A percentile compares a stretch with the other conserved stretches of the same genome.
Evolutionary conservation across 495 filamentous ascomycete species (phyloP).

Genomic region (Penicillium psychrofluorescens): DNA sequence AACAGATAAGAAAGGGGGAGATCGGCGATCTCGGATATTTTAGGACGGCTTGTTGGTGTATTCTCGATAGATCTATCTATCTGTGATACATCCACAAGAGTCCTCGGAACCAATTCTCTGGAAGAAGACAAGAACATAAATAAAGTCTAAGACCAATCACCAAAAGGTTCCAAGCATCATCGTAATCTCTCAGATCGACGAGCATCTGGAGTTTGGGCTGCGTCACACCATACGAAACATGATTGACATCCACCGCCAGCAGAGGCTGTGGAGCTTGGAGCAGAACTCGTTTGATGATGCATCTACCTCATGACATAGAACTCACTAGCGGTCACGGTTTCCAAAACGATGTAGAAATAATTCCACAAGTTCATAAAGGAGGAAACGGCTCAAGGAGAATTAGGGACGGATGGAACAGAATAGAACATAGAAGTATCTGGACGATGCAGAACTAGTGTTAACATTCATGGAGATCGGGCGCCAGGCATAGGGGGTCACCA

Average conservation of each 20-base stretch:
- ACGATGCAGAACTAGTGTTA: constrained; percentile 7
- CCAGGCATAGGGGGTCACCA: background rate
- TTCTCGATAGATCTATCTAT: background rate
- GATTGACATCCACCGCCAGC: constrained; percentile 5
- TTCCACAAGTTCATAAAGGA: background rate
- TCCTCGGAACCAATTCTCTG: background rate
- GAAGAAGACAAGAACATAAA: background rate
- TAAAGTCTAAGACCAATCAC: background rate
- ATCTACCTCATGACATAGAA: too few species aligned
- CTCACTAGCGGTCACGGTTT: too few species aligned
- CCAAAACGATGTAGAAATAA: background rate
- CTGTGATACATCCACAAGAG: background rate
- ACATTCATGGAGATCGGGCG: constrained; percentile 2
- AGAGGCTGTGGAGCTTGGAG: too few species aligned
- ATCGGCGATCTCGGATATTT: too few species aligned
- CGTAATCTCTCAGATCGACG: constrained; percentile 2
- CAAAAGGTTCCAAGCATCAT: constrained; percentile 5
- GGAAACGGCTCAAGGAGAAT: constrained; percentile 9
- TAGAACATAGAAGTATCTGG: constrained; percentile 15
- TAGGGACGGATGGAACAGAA: constrained; percentile 15
- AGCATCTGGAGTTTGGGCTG: constrained; percentile 4
- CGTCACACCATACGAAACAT: constrained; percentile 23
- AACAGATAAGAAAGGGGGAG: too few species aligned
- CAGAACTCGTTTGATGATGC: too few species aligned
- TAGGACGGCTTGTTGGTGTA: too few species aligned